A percentile compares a stretch with the other conserved stretches of the same genome.
phyloP scores from a whole-genome alignment of 2,329 filamentous ascomycete genomes.

The Penicillium decumbens region DNA sequence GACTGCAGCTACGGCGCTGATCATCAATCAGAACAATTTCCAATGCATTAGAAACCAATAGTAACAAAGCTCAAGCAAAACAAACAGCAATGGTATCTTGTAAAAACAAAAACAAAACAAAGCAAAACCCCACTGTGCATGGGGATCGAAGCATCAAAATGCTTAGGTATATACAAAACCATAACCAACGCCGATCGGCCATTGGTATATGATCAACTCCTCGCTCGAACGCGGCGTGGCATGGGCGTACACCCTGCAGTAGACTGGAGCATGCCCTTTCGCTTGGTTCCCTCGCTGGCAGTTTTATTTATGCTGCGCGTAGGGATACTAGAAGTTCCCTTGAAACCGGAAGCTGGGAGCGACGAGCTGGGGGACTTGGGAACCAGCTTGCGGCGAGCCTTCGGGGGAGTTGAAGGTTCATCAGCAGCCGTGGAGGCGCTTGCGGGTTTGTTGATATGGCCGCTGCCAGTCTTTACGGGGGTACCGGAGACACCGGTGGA shows the following conservation, averaged over 20 bases:
- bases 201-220: conserved; percentile 17
- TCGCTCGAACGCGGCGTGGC: conserved; percentile 31
- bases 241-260: conserved; percentile 37
- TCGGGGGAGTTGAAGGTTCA: conserved; percentile 25
- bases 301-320: conserved; percentile 18
- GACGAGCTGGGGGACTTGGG: conserved; percentile 31
- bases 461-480: conserved; percentile 20
- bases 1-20: not conserved
- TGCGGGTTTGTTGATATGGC: conserved; percentile 20
- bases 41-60: not conserved
- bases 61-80: not conserved
- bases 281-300: conserved; percentile 20
- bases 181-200: not conserved
- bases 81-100: conserved; percentile 15
- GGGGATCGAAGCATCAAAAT: not conserved
- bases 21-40: not conserved
- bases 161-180: conserved; percentile 6
- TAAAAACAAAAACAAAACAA: not conserved
- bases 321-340: conserved; percentile 11
- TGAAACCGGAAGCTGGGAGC: conserved; percentile 19
- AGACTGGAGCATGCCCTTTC: conserved; percentile 28
- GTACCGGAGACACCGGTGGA: conserved; percentile 22
- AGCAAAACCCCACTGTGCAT: conserved; percentile 4
- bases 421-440: conserved; percentile 8
- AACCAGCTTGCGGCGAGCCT: conserved; percentile 33